Percentiles rank a stretch among this genome's conserved stretches.
These are phyloP conservation scores for Claviceps sp. DNA, from an alignment of 2,329 filamentous ascomycete species.

Conservation along the genomic window DNA sequence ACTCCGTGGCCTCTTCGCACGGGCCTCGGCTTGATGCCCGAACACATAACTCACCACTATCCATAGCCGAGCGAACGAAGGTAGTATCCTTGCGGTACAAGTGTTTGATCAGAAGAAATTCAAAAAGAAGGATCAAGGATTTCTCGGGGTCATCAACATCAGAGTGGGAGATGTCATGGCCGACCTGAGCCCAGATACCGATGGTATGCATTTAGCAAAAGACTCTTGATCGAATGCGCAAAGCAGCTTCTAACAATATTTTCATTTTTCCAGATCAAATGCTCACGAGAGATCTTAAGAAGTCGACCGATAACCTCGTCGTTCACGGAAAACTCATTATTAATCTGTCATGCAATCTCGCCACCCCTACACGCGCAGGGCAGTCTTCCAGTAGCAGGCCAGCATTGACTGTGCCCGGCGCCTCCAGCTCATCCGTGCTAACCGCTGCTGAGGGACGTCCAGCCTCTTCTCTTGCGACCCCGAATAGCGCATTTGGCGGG, in stretches of 20 bases:
- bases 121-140: slow-evolving; percentile 99
- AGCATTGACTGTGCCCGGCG: slow-evolving; percentile 28
- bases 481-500: slow-evolving; percentile 29
- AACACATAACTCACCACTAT: neutral
- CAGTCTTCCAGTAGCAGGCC: slow-evolving; percentile 32
- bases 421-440: slow-evolving; percentile 30
- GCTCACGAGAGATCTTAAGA: slow-evolving; percentile 93
- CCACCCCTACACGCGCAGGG: slow-evolving; percentile 47
- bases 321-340: slow-evolving; percentile 97
- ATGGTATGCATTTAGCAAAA: slow-evolving; percentile 49
- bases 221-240: neutral
- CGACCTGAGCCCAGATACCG: slow-evolving; percentile 75
- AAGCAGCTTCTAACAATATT: slow-evolving; percentile 15
- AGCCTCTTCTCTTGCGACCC: slow-evolving; percentile 37
- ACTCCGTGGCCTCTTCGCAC: neutral
- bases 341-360: slow-evolving; percentile 85
- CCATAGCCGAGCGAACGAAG: slow-evolving; percentile 72
- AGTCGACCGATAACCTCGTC: slow-evolving; percentile 94
- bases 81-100: slow-evolving; percentile 92
- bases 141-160: slow-evolving; percentile 94
- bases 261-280: slow-evolving; percentile 67
- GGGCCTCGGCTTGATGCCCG: neutral
- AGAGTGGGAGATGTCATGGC: slow-evolving; percentile 80
- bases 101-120: slow-evolving; percentile 99
- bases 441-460: slow-evolving; percentile 36